phyloP scores from a whole-genome alignment of 2,329 filamentous ascomycete genomes.

The Fusarium musae region DNA sequence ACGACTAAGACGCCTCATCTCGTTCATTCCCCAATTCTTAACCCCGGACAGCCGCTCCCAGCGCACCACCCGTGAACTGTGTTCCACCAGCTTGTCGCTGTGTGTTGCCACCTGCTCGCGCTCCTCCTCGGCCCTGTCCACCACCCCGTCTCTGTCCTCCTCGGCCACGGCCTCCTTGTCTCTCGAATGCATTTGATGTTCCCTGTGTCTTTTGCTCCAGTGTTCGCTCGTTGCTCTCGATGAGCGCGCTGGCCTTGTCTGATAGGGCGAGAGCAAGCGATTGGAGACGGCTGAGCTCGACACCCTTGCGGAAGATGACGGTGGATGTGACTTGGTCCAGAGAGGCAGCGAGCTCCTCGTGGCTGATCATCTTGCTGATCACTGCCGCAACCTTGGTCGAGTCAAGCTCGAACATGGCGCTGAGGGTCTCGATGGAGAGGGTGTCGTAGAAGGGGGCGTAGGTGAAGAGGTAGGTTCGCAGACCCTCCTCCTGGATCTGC shows the following conservation, averaged over 20 bases:
- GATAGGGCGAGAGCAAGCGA: constrained; percentile 92
- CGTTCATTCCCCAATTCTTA: constrained; percentile 51
- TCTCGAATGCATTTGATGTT: constrained; percentile 93
- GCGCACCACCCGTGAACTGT: constrained; percentile 83
- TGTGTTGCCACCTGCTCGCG: constrained; percentile 65
- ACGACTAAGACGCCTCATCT: constrained; percentile 49
- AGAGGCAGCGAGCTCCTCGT: constrained; percentile 95
- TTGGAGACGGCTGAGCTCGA: constrained; percentile 95
- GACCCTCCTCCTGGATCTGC: constrained; percentile 98
- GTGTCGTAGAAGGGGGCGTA: constrained; percentile 99
- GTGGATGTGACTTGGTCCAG: constrained; percentile 97
- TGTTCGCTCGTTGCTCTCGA: constrained; percentile 97
- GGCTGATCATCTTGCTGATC: constrained; percentile 99
- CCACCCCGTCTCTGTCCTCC: constrained; percentile 73
- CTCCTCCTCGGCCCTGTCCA: constrained; percentile 70
- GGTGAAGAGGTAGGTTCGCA: constrained; percentile 98
- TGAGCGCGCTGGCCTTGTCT: constrained; percentile 95
- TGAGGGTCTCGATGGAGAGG: constrained; percentile 84
- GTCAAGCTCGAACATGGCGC: constrained; percentile 94
- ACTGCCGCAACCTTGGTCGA: constrained; percentile 92
- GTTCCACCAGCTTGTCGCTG: constrained; percentile 78
- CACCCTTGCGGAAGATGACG: constrained; percentile 99
- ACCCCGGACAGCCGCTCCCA: constrained; percentile 75
- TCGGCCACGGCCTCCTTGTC: constrained; percentile 83
- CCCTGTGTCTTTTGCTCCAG: constrained; percentile 97